Base-by-base conservation (phyloP, 495 filamentous ascomycete species). In the Trichocladium uniseriatum region DNA sequence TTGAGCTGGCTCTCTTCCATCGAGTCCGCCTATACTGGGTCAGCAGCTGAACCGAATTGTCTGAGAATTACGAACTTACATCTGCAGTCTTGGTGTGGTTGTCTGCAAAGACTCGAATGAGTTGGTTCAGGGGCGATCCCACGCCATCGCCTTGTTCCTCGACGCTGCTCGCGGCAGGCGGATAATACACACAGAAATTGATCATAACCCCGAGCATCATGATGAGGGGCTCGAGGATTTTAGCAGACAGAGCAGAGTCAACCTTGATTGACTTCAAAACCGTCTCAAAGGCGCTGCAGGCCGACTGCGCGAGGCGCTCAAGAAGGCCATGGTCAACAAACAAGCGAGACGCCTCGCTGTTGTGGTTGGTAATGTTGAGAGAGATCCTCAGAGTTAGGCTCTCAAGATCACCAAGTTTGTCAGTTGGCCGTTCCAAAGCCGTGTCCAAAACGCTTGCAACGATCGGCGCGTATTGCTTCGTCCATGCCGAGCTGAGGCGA, bases 291-390 rank as follows among this genome's bases (percentile, higher is more conserved):
- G 63, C 67, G 16, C 52, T 56, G 24, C 62, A 66, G 1, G 71
- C 63, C 1, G 65, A 63, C 2, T 54, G 44, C 9, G 81, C 70
- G 8, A 90, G 60, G n/a, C 70, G 67, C 36, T 64, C 68, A 20
- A 89, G 64, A 43, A 86, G 60, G 1, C 71, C 71, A 13, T 73
- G 64, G 10, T 69, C 74, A 8, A 81, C 76, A 59, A 95, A 85
- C 21, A 72, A 57, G 21, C 80, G 74, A 45, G 85, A 88, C 27
- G 86, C 77, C 13, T 69, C 67, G 2, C 76, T 60, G 48, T 85
- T 86, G 56, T 86, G 87, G 67, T 96, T 95, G 14, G 89, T 92
- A 14, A 91, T 69, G 65, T 96, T 96, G 55, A 96, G 72, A 38
- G 82, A 77, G 21, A 97, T 79, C 46, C 87, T 81, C 40, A 94